Conservation (phyloP, 2,329 filamentous ascomycete genomes). For the Pestalotiopsis fici region DNA sequence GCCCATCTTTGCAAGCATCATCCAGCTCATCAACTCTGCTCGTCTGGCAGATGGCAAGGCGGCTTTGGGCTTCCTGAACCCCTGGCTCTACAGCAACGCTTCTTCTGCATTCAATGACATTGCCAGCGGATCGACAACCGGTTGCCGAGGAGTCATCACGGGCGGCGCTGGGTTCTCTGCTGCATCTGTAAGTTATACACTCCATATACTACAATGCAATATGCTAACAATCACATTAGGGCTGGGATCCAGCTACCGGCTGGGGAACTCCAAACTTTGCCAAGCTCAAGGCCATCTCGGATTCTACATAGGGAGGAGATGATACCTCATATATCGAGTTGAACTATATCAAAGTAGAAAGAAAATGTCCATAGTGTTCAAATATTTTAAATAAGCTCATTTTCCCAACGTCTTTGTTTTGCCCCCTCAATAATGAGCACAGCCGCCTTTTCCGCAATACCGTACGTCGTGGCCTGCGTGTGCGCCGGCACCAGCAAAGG, state of each 20-base stretch:
- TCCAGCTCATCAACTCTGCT: conserved; percentile 56
- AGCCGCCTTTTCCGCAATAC: conserved; percentile 40
- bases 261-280: conserved; percentile 27
- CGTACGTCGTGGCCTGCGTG: conserved; percentile 48
- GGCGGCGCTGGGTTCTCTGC: conserved; percentile 6
- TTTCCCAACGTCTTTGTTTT: background rate
- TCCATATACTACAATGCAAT: conserved; percentile 21
- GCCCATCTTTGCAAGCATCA: conserved; percentile 54
- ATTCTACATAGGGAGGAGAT: background rate
- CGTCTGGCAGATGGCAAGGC: conserved; percentile 48
- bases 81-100: conserved; percentile 32
- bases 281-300: conserved; percentile 1
- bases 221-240: conserved; percentile 13
- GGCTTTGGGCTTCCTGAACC: conserved; percentile 56
- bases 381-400: background rate
- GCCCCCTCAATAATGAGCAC: background rate
- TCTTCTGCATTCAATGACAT: conserved; percentile 48
- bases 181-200: conserved; percentile 10
- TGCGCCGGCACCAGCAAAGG: conserved; percentile 43
- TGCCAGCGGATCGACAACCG: conserved; percentile 36
- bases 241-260: conserved; percentile 34
- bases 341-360: background rate
- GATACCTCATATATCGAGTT: background rate
- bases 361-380: background rate
- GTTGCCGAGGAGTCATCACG: conserved; percentile 29